Conservation (phyloP, 1,284 basidiomycete genomes). For the Cryptococcus jaspeensis region DNA sequence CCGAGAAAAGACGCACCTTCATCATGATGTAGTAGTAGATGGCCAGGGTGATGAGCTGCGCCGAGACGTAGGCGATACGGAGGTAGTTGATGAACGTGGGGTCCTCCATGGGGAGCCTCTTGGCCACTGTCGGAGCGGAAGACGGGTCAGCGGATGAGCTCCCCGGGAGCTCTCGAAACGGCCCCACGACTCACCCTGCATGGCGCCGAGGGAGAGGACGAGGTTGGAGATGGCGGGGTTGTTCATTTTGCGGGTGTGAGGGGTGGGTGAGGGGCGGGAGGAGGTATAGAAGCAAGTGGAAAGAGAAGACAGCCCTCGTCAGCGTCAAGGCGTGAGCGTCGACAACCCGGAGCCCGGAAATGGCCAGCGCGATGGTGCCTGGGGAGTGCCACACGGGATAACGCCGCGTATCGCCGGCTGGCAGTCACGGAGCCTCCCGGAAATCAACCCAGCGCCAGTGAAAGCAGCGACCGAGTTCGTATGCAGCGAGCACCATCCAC, state of each 20-base stretch:
- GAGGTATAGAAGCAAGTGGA: not conserved
- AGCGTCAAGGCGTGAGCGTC: slow-evolving; percentile 1
- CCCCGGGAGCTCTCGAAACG: not conserved
- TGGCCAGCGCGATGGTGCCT: no score
- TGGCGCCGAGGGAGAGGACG: slow-evolving; percentile 80
- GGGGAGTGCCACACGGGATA: not conserved
- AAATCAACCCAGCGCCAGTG: not conserved
- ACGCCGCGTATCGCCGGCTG: not conserved
- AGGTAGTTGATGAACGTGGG: slow-evolving; percentile 78
- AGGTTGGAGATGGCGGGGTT: slow-evolving; percentile 62
- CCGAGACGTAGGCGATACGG: slow-evolving; percentile 75
- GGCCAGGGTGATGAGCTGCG: slow-evolving; percentile 53
- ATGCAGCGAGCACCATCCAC: no score
- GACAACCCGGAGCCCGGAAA: not conserved
- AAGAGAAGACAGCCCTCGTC: slow-evolving; percentile 3
- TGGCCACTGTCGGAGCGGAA: slow-evolving; percentile 60
- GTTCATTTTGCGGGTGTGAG: slow-evolving; percentile 26
- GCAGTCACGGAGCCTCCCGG: not conserved
- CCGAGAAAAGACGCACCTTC: slow-evolving; percentile 25
- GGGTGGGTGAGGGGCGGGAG: not conserved
- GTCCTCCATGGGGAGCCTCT: slow-evolving; percentile 88
- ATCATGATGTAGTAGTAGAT: slow-evolving; percentile 46
- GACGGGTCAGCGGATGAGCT: not conserved
- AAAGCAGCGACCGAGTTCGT: not conserved
- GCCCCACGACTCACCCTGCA: slow-evolving; percentile 66